Evolutionary conservation across 495 filamentous ascomycete genomes (phyloP).

Genomic region (Podospora fimiseda): DNA sequence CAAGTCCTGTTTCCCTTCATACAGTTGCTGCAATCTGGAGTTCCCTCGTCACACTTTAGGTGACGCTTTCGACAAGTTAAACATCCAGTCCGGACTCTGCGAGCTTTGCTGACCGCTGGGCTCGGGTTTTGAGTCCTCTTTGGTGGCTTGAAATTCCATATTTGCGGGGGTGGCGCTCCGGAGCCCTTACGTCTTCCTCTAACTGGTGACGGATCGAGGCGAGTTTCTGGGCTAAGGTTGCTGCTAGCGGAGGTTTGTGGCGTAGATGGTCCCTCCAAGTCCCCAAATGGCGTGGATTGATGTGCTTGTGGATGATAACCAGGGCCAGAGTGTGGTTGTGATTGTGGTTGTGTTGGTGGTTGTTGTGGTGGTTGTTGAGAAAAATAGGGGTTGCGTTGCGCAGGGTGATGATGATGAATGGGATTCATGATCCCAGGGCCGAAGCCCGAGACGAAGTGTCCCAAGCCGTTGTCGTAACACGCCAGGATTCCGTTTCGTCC

Average conservation of each 20-base stretch:
- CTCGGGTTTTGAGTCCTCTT: conserved; percentile 15
- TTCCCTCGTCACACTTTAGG: conserved; percentile 68
- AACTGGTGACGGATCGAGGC: conserved; percentile 19
- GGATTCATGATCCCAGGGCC: conserved; percentile 19
- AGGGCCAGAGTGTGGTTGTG: neutral
- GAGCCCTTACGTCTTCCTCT: conserved; percentile 8
- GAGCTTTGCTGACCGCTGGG: conserved; percentile 50
- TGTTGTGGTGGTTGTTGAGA: conserved; percentile 1
- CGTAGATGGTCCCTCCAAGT: conserved; percentile 27
- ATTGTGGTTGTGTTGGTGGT: too few relatives aligned
- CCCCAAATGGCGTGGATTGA: conserved; percentile 12
- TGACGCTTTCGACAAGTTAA: conserved; percentile 69
- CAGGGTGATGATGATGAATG: conserved; percentile 5
- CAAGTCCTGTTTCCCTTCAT: conserved; percentile 79
- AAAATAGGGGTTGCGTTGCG: conserved; percentile 4
- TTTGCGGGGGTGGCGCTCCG: neutral
- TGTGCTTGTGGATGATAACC: neutral
- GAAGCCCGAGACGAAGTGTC: conserved; percentile 29
- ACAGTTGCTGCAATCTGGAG: conserved; percentile 79
- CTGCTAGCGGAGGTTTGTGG: conserved; percentile 28
- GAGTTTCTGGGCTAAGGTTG: conserved; percentile 19
- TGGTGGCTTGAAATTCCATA: neutral
- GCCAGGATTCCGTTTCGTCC: conserved; percentile 25
- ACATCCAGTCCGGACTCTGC: conserved; percentile 69
- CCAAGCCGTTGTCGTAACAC: conserved; percentile 24